Evolutionary conservation across 805 yeast species (phyloP).

Genomic region (Komagataella kurtzmanii): DNA sequence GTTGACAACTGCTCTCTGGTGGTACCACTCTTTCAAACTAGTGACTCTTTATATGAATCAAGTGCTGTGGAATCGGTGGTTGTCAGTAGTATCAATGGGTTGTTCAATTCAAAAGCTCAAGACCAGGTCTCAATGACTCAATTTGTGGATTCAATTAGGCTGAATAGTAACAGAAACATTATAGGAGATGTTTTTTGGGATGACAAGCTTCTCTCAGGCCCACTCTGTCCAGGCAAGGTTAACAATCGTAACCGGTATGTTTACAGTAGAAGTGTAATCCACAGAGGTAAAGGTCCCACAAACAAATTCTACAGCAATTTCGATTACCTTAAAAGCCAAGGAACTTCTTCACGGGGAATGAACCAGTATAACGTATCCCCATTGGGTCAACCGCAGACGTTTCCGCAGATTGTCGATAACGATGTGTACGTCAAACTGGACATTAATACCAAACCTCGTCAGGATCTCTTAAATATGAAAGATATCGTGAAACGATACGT

Average conservation of each 20-base stretch:
- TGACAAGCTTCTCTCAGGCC: background rate
- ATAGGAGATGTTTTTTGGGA: background rate
- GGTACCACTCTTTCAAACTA: conserved; percentile 12
- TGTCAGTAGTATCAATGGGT: background rate
- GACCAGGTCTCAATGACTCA: background rate
- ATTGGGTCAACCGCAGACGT: background rate
- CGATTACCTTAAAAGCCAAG: background rate
- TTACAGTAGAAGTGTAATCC: background rate
- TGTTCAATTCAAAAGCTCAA: background rate
- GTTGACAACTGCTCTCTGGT: conserved; percentile 36
- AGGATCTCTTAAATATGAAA: conserved; percentile 11
- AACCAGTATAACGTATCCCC: background rate
- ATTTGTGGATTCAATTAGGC: background rate
- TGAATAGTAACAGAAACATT: background rate
- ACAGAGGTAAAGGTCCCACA: background rate
- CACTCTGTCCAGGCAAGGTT: background rate
- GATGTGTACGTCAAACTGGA: conserved; percentile 1
- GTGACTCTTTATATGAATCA: background rate
- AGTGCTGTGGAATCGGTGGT: background rate
- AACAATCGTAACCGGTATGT: background rate
- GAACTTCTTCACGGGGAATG: background rate
- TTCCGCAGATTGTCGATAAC: conserved; percentile 1
- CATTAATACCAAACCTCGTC: conserved; percentile 10
- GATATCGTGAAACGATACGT: conserved; percentile 13
- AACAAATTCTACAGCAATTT: background rate